phyloP scores from a whole-genome alignment of 805 yeast species.

The Myxozyma nipponensis region DNA sequence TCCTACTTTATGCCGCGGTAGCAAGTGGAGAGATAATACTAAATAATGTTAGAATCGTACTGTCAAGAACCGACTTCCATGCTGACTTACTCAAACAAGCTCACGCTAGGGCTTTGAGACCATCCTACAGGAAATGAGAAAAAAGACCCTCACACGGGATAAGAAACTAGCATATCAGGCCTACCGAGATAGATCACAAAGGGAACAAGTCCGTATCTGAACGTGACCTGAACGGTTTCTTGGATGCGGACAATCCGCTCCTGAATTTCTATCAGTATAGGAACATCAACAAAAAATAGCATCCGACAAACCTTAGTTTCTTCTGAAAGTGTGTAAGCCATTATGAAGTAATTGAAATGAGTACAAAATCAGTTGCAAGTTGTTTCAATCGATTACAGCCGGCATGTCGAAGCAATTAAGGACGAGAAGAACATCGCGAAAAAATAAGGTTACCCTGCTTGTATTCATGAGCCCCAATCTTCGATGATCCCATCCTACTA shows the following conservation, averaged over 20 bases:
- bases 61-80: background rate
- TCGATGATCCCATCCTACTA: no score
- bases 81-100: constrained; percentile 51
- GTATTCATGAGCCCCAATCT: no score
- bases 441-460: no score
- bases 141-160: no score
- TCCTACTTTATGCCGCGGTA: background rate
- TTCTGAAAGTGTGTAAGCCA: constrained; percentile 39
- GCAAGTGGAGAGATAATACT: constrained; percentile 20
- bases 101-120: constrained; percentile 79
- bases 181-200: constrained; percentile 80
- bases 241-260: constrained; percentile 84
- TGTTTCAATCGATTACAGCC: no score
- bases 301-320: constrained; percentile 42
- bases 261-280: no score
- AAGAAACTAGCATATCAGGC: no score
- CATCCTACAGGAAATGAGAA: constrained; percentile 49
- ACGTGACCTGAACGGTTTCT: constrained; percentile 77
- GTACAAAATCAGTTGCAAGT: background rate
- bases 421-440: no score
- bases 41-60: background rate
- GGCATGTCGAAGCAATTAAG: no score
- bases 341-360: constrained; percentile 5
- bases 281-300: no score
- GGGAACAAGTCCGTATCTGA: constrained; percentile 97